phyloP scores from a whole-genome alignment of 192 early-diverging fungal species.

The Coemansia sp. region DNA sequence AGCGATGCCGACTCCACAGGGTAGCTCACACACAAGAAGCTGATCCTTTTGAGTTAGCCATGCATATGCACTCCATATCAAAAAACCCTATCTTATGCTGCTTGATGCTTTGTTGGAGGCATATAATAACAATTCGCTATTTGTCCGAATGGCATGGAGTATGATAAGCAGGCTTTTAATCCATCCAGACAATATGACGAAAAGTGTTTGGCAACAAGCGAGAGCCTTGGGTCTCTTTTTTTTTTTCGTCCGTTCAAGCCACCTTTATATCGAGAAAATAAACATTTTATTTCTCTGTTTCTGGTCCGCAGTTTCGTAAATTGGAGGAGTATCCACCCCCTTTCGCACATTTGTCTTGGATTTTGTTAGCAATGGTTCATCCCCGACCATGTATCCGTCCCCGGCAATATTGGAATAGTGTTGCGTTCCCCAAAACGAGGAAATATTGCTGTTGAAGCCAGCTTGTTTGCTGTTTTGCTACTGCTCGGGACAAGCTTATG shows the following conservation, averaged over 20 bases:
- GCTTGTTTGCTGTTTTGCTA: not conserved
- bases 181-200: too few relatives aligned
- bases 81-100: not conserved
- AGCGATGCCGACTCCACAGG: not conserved
- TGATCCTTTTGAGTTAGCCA: not conserved
- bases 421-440: too few relatives aligned
- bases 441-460: not conserved
- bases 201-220: not conserved
- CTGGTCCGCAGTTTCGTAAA: not conserved
- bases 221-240: too few relatives aligned
- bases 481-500: not conserved
- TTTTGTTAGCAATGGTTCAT: not conserved
- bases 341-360: not conserved
- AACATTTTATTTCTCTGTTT: not conserved
- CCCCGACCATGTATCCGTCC: too few relatives aligned
- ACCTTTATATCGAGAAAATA: not conserved
- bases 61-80: not conserved
- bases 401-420: too few relatives aligned
- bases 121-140: too few relatives aligned
- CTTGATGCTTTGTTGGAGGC: not conserved
- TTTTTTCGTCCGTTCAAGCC: not conserved
- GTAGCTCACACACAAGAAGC: not conserved
- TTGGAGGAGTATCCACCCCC: not conserved
- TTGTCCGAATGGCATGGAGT: too few relatives aligned
- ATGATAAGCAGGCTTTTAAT: too few relatives aligned